Base-by-base conservation (phyloP, 169 alveolate genomes). In the Plasmodium relictum region DNA sequence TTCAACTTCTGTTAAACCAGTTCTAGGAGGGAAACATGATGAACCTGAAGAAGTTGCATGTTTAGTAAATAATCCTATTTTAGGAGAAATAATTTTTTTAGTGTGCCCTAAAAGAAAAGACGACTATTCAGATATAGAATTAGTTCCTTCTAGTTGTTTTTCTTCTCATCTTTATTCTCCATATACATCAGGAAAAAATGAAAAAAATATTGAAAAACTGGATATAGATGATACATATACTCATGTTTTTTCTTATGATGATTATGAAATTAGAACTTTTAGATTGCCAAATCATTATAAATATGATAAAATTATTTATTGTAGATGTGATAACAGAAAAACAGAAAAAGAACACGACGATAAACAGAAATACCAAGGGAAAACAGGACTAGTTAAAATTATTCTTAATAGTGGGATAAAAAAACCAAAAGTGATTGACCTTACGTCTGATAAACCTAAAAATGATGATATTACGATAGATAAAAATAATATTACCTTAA, bases 301-400 rank as follows among this genome's bases (percentile, higher is more conserved):
- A 41, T 6, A 45, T 8, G 26, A 61, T 66, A 76, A 76, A 62
- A 76, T 69, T 24, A 76, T 76, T 8, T 76, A 76, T 45, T 76
- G 88, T 39, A 42, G 88, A 45, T 76, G 88, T 45, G 88, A 76
- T 26, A 76, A 76, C 14, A 62, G 58, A n/a, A 62, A 76, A 76
- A 76, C 88, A 56, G 18, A 76, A 48, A 44, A 44, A 20, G 69
- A 12, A 3, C 0, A 5, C 10, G 41, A 37, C 4, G 6, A 44
- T 42, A 18, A 22, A 44, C 22, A n/a, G 12, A n/a, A 62, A 62
- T n/a, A n/a, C n/a, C n/a, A n/a, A n/a, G 88, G 88, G n/a, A 76
- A 76, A 62, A 14, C 39, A 62, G 88, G 88, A 16, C 9, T 76
- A 76, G 88, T 76, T 12, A 76, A 76, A 76, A 76, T 76, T 44